Base-by-base conservation (phyloP, 257 asterid genomes). In the Ajuga chamaepitys region DNA sequence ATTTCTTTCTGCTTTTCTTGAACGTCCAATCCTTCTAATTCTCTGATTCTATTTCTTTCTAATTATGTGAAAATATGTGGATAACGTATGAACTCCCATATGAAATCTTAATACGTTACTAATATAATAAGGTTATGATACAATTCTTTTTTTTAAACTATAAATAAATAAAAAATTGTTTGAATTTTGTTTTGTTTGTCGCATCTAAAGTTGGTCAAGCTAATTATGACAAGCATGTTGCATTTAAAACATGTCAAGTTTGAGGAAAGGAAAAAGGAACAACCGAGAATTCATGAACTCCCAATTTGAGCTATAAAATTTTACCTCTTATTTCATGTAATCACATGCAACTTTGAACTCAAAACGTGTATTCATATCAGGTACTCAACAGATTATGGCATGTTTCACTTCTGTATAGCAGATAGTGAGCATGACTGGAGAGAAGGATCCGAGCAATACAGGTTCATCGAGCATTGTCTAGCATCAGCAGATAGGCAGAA, bases 381-480 rank as follows among this genome's bases (percentile, higher is more conserved):
- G 95, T 86, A 86, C 74, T 81, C 90, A 12, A 77, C 90, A 17
- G 90, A 86, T 70, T 83, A 81, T 68, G 95, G 95, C 7, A 77
- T 86, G 95, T 86, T 86, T 37, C 86, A 48, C 58, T 85, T 85
- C 85, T 85, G 88, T 81, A 74, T 82, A 70, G 88, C 83, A 20
- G 85, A 82, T 55, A 82, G 75, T 12, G 85, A 79, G 72, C 88
- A 77, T 35, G 88, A 82, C 72, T 82, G 88, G 88, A 72, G 88
- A 58, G 85, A 82, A 77, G 88, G 88, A 56, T 53, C 85, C 0
- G 85, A 82, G 77, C 83, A 82, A 70, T 79, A 79, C 78, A 72
- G 9, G 45, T 82, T 82, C 68, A 77, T 82, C 30, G 88, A 82
- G 44, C 73, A 70, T 6, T 82, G 88, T 70, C 74, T 82, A 24